Percentiles rank a stretch among this genome's conserved stretches.
phyloP scores from a whole-genome alignment of 1,284 basidiomycete genomes.

The Rhodotorula sp. region DNA sequence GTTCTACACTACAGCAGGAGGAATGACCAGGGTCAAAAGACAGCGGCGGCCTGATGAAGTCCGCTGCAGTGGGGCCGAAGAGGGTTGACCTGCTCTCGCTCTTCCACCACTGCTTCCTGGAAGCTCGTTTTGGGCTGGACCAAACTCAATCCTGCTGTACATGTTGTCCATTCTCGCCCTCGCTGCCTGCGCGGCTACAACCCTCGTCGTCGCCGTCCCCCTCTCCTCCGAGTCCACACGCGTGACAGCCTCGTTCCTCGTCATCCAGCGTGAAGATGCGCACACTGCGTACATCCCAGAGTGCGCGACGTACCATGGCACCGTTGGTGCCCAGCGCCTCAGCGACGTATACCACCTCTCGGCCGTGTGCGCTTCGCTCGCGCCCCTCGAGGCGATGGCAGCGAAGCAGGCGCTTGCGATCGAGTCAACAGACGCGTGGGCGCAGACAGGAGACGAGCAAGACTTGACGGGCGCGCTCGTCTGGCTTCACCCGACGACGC shows the following conservation, averaged over 20 bases:
- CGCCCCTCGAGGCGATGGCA: too few species aligned
- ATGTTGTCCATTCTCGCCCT: neutral
- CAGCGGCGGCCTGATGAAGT: too few species aligned
- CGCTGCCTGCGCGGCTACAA: neutral
- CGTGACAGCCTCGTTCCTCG: neutral
- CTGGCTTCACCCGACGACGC: constrained; percentile 11
- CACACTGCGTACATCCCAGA: neutral
- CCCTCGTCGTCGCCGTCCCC: neutral
- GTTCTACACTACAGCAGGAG: too few species aligned
- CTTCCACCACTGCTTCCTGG: too few species aligned
- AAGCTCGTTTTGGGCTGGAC: too few species aligned
- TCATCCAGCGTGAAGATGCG: neutral
- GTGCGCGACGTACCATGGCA: constrained; percentile 11
- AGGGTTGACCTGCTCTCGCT: too few species aligned
- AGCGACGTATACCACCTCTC: constrained; percentile 15
- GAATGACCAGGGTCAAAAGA: too few species aligned
- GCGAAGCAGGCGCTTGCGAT: neutral
- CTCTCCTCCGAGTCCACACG: neutral
- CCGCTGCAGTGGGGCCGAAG: too few species aligned
- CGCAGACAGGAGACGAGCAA: too few species aligned
- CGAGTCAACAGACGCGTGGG: neutral
- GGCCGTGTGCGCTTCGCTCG: neutral
- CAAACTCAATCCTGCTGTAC: neutral
- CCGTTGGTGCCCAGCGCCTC: neutral
- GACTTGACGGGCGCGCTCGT: neutral